Evolutionary conservation across 1,139 yeast genomes (phyloP), one percentile per base, ranked within the genome.

Genomic region (Hansenula anomala): DNA sequence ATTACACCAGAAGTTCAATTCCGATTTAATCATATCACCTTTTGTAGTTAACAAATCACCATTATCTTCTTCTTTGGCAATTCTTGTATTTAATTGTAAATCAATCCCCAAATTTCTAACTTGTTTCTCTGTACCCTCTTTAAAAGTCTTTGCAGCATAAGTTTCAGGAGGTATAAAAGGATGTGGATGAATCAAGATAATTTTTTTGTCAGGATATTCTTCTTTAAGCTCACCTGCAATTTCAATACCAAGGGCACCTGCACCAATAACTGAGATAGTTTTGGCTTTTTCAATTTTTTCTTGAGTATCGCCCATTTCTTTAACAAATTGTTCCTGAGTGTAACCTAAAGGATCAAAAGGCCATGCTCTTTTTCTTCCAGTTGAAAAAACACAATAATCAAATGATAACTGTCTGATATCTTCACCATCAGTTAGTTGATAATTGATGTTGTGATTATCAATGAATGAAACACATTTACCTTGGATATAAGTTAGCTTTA

Each of bases 281-380:
- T 51, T 42, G 1, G 60, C 56, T 2, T 30, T 31, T 5, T 39
- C 43, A 15, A 52, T 43, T 16, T 44, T 45, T 5, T 36, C 39
- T 27, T 64, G 36, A 15, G 55, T 44, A 15, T 41, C 34, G 7
- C 36, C 27, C 58, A 61, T 59, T 40, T 63, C 67, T 15, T 44
- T 37, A 7, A 48, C 36, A 36, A 51, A 59, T 11, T 46, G 48
- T 16, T 49, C 44, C 23, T 49, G 50, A 4, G 57, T 54, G 11
- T 37, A 34, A 3, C 57, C 69, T 16, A 55, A 49, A 6, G 81
- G 81, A 17, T 76, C 73, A 27, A 74, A 67, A 12, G 81, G 82
- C 77, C 78, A 75, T 32, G 59, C 56, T 42, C 80, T 57, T 42
- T 72, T 64, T 51, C 80, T 56, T 1, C 82, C 82, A 3, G 73